Conservation (phyloP, 2,329 filamentous ascomycete genomes). For the Monilinia polystroma region DNA sequence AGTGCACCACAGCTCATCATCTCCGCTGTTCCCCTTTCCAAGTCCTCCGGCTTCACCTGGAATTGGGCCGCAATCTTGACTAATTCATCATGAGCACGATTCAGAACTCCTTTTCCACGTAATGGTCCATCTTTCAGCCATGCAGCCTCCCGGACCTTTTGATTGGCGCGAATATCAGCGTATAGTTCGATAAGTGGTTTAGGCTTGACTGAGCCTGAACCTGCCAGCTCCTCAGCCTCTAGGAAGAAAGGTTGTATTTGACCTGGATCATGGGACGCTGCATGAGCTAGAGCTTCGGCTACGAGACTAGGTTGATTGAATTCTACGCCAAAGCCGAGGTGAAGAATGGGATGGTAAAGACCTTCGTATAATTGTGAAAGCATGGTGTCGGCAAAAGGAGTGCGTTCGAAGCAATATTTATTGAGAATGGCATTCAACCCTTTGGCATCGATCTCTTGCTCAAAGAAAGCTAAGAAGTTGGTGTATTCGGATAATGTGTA, state of each 20-base stretch:
- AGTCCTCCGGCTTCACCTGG: slow-evolving; percentile 2
- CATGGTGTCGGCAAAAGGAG: slow-evolving; percentile 64
- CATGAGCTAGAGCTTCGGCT: slow-evolving; percentile 73
- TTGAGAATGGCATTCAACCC: slow-evolving; percentile 60
- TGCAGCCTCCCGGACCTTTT: slow-evolving; percentile 53
- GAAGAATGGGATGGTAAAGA: slow-evolving; percentile 74
- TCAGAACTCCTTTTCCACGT: slow-evolving; percentile 45
- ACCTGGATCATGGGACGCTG: slow-evolving; percentile 60
- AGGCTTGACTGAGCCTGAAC: slow-evolving; percentile 34
- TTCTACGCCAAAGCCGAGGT: slow-evolving; percentile 78
- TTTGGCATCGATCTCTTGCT: slow-evolving; percentile 62
- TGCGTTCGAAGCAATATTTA: slow-evolving; percentile 65
- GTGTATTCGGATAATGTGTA: slow-evolving; percentile 65
- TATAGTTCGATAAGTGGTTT: slow-evolving; percentile 58
- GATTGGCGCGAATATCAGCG: slow-evolving; percentile 53
- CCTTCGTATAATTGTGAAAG: slow-evolving; percentile 65
- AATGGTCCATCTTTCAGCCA: slow-evolving; percentile 51
- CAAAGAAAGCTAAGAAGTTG: slow-evolving; percentile 74
- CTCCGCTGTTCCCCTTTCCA: slow-evolving; percentile 53
- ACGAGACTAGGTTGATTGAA: slow-evolving; percentile 76
- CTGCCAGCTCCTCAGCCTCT: slow-evolving; percentile 37
- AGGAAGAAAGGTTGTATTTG: slow-evolving; percentile 55
- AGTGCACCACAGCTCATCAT: slow-evolving; percentile 61
- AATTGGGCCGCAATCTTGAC: neutral
- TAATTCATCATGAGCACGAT: neutral